Base-by-base conservation (phyloP, 2,329 filamentous ascomycete species). In the Alternaria hordeiaustralica region DNA sequence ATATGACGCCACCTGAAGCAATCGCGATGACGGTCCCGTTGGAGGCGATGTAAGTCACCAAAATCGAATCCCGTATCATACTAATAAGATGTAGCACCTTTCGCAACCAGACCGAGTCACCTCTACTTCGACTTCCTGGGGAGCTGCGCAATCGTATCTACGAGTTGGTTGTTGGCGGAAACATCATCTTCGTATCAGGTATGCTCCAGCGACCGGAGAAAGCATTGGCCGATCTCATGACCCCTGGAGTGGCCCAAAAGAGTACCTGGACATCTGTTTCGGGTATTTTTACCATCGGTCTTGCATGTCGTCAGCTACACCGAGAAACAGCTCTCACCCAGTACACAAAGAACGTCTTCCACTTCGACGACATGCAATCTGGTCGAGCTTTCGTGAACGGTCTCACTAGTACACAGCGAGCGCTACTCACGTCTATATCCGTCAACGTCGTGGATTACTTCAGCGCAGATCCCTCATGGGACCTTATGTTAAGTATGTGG, bases 31-130 rank as follows among this genome's bases (percentile, higher is more conserved):
- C 36, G n/a, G 5, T 1, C 0, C 0, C n/a, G 1, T 41, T 41
- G n/a, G 15, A 41, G 36, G 15, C 0, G 2, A 41, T 41, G 36
- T 41, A 18, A 3, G 36, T 36, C 6, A 33, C 0, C 6, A 33
- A 6, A 8, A 6, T 33, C 2, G 8, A 8, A 6, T 15, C 4
- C n/a, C 3, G 36, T 41, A 18, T 2, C 1, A 0, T 18, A 18
- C 36, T 18, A 41, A 41, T 3, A 41, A 41, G n/a, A 41, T 18
- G 8, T 0, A 41, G 36, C 8, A 41, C 36, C 36, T 41, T 41
- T 0, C 36, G 36, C 36, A 41, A 41, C 2, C 9, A 10, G 36
- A 3, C 9, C 36, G 36, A 41, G 36, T 41, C 36, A 0, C n/a
- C 36, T 41, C n/a, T 41, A 41, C 15, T 41, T 1, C 15, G 36